Evolutionary conservation across 164 flowering plant genomes (phyloP), one percentile per base, ranked within the genome.

Genomic region (Vitis riparia): DNA sequence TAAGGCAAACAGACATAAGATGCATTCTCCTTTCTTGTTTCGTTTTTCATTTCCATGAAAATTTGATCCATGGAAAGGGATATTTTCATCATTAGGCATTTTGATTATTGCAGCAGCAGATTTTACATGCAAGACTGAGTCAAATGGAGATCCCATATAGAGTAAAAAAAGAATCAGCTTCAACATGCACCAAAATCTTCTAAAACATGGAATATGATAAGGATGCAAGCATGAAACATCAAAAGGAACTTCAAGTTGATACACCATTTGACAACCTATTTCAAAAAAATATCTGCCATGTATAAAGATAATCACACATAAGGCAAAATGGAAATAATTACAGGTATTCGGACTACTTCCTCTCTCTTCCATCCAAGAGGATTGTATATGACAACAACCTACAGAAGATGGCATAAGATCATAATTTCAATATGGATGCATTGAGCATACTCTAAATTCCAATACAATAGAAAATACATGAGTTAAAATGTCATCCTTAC

Each of bases 281-380:
- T 13, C 48, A n/a, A 16, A 48, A 29, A 12, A 47, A 67, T 16
- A 2, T 29, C 32, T 51, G 61, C 10, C 59, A 63, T 50, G 2
- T 37, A 47, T 47, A 57, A 64, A 51, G 27, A 19, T 47, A 67
- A 27, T 11, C 63, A 32, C 44, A 29, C 32, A 19, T 30, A 62
- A 61, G 15, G 52, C 5, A 23, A 11, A 53, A n/a, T n/a, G 15
- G 27, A 73, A 57, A 47, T 47, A 85, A 94, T 83, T 69, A 91
- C 98, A 65, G 98, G 98, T 70, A 94, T 81, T 59, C 88, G 88
- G 70, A 94, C 71, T 44, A 89, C 82, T 73, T 92, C 98, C 65
- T 88, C 89, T 73, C 98, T 83, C 67, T 81, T 84, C 98, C 97
- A 94, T 55, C 96, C 98, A 68, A 94, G 87, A 69, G 98, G 77